phyloP scores from a whole-genome alignment of 371 early-diverging fungal species.

The Syncephalis fuscata region DNA sequence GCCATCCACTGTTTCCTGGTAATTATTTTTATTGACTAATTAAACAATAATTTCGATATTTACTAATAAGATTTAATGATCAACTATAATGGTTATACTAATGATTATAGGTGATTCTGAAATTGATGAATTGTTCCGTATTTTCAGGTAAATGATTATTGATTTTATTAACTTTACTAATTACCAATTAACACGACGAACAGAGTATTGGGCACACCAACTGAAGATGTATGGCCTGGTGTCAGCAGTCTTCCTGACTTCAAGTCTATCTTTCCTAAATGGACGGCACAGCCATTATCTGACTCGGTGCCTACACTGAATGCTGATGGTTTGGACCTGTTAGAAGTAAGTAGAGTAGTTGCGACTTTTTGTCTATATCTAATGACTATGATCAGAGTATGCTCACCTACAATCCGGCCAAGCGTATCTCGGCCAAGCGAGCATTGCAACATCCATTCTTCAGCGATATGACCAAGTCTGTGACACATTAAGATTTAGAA shows the following conservation, averaged over 20 bases:
- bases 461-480: slow-evolving; percentile 1
- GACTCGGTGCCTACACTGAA: slow-evolving; percentile 27
- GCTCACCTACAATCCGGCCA: slow-evolving; percentile 62
- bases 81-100: background rate
- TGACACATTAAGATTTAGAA: too few relatives aligned
- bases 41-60: background rate
- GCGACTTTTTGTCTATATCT: background rate
- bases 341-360: slow-evolving; percentile 18
- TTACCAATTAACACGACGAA: slow-evolving; percentile 1
- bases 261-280: slow-evolving; percentile 52
- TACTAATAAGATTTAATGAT: background rate
- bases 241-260: slow-evolving; percentile 70
- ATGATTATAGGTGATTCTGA: slow-evolving; percentile 91
- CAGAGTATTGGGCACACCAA: slow-evolving; percentile 82
- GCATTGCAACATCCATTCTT: slow-evolving; percentile 11
- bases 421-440: slow-evolving; percentile 66
- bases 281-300: slow-evolving; percentile 29
- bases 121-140: slow-evolving; percentile 90
- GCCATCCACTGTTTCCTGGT: slow-evolving; percentile 83
- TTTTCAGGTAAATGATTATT: slow-evolving; percentile 45
- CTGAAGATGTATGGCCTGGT: slow-evolving; percentile 79
- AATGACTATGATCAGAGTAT: slow-evolving; percentile 26
- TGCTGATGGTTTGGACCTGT: slow-evolving; percentile 41
- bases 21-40: background rate
- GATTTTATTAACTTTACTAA: slow-evolving; percentile 1